A percentile compares a stretch with the other conserved stretches of the same genome.
phyloP scores from a whole-genome alignment of 2,329 filamentous ascomycete genomes.

The Curvularia lunata region DNA sequence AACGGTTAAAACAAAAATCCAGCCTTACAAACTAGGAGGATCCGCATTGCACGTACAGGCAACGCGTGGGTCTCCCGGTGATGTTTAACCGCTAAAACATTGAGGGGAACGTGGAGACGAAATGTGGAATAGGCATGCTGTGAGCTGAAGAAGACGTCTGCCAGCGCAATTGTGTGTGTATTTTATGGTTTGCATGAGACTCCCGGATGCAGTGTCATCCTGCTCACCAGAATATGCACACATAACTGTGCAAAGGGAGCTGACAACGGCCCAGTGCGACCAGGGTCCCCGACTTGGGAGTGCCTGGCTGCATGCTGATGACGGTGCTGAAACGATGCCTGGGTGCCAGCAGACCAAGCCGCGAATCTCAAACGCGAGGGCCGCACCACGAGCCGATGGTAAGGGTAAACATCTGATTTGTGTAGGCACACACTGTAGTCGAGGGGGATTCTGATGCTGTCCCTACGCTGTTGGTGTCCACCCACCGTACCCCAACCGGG shows the following conservation, averaged over 20 bases:
- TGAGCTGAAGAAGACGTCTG: background rate
- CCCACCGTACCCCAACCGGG: background rate
- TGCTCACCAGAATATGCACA: background rate
- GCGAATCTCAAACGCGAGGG: slow-evolving; percentile 36
- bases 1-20: slow-evolving; percentile 24
- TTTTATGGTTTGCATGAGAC: background rate
- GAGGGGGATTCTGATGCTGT: slow-evolving; percentile 7
- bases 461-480: slow-evolving; percentile 14
- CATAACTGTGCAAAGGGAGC: background rate
- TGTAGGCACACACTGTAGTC: slow-evolving; percentile 12
- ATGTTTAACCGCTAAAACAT: background rate
- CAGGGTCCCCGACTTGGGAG: background rate
- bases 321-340: slow-evolving; percentile 30
- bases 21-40: background rate
- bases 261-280: background rate
- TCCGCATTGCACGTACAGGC: background rate
- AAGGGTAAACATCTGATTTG: slow-evolving; percentile 12
- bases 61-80: background rate
- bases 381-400: slow-evolving; percentile 11
- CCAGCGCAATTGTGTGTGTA: background rate
- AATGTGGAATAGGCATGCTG: background rate
- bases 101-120: background rate
- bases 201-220: background rate
- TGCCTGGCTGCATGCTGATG: slow-evolving; percentile 1
- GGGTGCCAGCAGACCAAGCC: slow-evolving; percentile 43